phyloP scores from a whole-genome alignment of 1,284 basidiomycete species.

The Pascua guehoae region DNA sequence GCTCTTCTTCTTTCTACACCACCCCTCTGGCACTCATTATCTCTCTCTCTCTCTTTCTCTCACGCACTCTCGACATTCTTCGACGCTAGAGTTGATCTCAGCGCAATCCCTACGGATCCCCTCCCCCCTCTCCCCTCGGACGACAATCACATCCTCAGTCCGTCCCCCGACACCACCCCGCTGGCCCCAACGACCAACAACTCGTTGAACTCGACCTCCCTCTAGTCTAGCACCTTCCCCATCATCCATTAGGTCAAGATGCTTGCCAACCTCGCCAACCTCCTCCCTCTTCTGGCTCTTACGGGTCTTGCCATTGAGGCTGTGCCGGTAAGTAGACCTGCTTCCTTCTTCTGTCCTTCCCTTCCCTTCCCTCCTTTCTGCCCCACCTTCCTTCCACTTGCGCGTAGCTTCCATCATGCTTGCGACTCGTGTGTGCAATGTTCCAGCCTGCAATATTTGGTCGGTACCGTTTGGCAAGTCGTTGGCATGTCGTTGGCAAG shows the following conservation, averaged over 20 bases:
- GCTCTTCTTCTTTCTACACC: no score
- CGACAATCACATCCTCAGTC: neutral
- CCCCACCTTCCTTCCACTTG: neutral
- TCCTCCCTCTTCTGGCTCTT: slow-evolving; percentile 22
- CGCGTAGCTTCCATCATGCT: neutral
- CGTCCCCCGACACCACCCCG: neutral
- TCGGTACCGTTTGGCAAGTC: no score
- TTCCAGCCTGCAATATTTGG: no score
- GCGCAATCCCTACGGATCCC: neutral
- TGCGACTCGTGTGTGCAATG: neutral
- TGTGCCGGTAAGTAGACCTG: slow-evolving; percentile 14
- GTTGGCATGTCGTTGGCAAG: no score
- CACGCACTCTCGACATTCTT: no score
- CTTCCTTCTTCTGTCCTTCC: neutral
- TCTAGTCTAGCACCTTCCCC: neutral
- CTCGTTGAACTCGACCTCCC: neutral
- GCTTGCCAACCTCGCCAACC: slow-evolving; percentile 11
- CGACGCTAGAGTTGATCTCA: slow-evolving; percentile 2
- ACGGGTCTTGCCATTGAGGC: slow-evolving; percentile 17
- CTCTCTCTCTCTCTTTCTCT: no score
- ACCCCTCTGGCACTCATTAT: no score
- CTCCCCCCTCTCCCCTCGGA: neutral
- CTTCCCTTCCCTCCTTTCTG: neutral
- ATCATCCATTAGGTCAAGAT: slow-evolving; percentile 1
- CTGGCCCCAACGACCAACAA: neutral